Base-by-base conservation (phyloP, 1,284 basidiomycete species). In the Ceratobasidium sp. region DNA sequence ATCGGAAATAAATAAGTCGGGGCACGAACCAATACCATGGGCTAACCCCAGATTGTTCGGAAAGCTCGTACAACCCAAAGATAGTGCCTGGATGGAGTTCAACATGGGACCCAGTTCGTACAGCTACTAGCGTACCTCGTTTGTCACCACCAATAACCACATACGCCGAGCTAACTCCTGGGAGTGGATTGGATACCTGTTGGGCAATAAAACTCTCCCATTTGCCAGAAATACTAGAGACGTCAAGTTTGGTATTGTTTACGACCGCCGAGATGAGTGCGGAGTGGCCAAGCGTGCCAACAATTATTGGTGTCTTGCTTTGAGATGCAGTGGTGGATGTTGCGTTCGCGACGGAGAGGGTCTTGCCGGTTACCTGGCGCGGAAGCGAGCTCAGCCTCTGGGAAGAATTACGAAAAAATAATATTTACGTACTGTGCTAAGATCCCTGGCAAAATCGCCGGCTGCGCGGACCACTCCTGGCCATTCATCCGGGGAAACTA, bases 71-170 rank as follows among this genome's bases (percentile, higher is more conserved):
- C 41, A 92, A 78, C 2, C 86, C 90, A 78, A 84, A 92, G 31
- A 92, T 90, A 0, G 89, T 88, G 8, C 82, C 81, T 58, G 79
- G 74, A 77, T 24, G 11, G 24, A 54, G 31, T 16, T 9, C 8
- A 29, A 22, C 29, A 61, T 37, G 31, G 80, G 56, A 27, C 24
- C 56, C 9, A 19, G 6, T 39, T 13, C 24, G 1, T 14, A 46
- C 19, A 64, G 8, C 14, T 51, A 76, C 76, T 54, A 77, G 68
- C 54, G 16, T n/a, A 34, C 89, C 89, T 58, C 89, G 81, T 80
- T 88, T 89, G 81, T 91, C 90, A 0, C 88, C 83, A 5, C 90
- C 90, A 76, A 88, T 85, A 59, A 92, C 85, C 39, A 92, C 87
- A 80, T 90, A 89, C 27, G 88, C 89, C 74, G 84, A 86, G 39